Percentiles rank a stretch among this genome's conserved stretches.
Conservation (phyloP, 192 early-diverging fungal genomes). For the Linnemannia elongata region DNA sequence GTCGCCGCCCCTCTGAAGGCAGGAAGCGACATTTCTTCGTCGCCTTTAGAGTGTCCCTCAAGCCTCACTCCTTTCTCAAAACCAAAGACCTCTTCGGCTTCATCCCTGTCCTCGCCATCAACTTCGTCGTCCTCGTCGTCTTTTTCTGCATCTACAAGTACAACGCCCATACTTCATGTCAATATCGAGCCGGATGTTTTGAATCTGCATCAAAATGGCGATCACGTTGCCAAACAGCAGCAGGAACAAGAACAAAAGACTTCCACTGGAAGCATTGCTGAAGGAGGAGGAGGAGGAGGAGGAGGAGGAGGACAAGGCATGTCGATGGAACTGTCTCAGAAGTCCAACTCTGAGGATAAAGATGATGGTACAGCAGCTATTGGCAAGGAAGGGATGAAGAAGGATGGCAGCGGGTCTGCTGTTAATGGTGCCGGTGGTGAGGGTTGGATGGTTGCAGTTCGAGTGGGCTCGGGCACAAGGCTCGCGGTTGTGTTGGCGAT, state of each 20-base stretch:
- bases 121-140: background rate
- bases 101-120: background rate
- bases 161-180: background rate
- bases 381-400: background rate
- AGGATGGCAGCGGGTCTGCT: background rate
- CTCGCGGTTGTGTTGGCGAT: background rate
- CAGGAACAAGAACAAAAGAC: background rate
- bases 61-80: background rate
- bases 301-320: background rate
- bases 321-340: background rate
- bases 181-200: background rate
- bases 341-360: background rate
- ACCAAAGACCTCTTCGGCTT: background rate
- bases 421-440: background rate
- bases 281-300: too few species aligned
- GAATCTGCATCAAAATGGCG: background rate
- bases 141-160: background rate
- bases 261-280: background rate
- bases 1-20: background rate
- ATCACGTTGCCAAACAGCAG: background rate
- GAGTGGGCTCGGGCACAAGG: background rate
- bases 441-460: background rate
- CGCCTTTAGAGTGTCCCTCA: background rate
- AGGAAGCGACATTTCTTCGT: background rate
- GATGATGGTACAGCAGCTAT: background rate